Conservation (phyloP, 2,329 filamentous ascomycete species). For the Thelonectria discophora region DNA sequence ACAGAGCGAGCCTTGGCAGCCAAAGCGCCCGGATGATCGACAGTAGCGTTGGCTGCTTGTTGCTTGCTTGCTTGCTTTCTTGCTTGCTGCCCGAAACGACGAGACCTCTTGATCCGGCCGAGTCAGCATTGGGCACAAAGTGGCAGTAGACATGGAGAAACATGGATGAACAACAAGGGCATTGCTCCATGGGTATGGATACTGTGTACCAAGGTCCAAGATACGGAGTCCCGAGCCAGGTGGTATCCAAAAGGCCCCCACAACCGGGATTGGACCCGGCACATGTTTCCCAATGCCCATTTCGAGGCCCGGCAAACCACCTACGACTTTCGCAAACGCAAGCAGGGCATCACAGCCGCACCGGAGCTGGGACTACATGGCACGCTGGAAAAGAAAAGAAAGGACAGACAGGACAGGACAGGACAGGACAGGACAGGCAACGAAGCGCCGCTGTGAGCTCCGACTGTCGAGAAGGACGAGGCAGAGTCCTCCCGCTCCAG, state of each 20-base stretch:
- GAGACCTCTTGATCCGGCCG: slow-evolving; percentile 3
- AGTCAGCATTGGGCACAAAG: slow-evolving; percentile 22
- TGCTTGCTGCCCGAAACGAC: slow-evolving; percentile 12
- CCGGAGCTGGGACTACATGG: no score
- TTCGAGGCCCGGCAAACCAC: slow-evolving; percentile 9
- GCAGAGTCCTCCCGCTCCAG: slow-evolving; percentile 4
- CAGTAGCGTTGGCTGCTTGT: slow-evolving; percentile 38
- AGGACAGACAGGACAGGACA: no score
- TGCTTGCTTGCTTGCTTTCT: neutral
- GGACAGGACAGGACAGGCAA: no score
- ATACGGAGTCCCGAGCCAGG: slow-evolving; percentile 1
- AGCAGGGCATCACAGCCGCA: neutral
- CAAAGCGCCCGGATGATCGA: slow-evolving; percentile 43
- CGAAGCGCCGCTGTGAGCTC: slow-evolving; percentile 18
- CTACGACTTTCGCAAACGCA: slow-evolving; percentile 11
- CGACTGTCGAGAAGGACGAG: no score
- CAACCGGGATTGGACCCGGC: slow-evolving; percentile 16
- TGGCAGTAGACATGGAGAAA: slow-evolving; percentile 12
- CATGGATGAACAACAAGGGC: slow-evolving; percentile 10
- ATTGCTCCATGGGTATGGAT: no score
- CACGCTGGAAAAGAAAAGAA: slow-evolving; percentile 4
- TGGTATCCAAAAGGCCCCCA: slow-evolving; percentile 18
- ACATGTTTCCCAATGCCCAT: slow-evolving; percentile 8
- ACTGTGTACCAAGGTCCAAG: no score
- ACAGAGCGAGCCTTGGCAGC: slow-evolving; percentile 15